phyloP scores from a whole-genome alignment of 129 eudicot genomes.

The Scalesia atractyloides region DNA sequence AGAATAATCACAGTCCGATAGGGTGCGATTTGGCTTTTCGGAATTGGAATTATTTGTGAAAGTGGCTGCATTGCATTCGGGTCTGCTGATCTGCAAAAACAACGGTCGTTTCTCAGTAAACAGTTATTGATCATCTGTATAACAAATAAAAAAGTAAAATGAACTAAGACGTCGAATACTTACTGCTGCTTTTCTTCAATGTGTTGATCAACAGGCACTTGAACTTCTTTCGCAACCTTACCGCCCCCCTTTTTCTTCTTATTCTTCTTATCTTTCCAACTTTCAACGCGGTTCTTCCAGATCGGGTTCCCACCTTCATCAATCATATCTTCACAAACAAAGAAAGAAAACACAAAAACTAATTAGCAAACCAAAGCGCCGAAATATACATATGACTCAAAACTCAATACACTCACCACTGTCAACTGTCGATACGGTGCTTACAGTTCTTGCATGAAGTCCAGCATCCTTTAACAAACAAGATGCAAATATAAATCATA shows the following conservation, averaged over 20 bases:
- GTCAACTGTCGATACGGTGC: slow-evolving; percentile 85
- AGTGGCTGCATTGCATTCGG: slow-evolving; percentile 62
- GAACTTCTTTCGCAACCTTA: slow-evolving; percentile 64
- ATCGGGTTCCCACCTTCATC: slow-evolving; percentile 87
- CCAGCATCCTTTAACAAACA: slow-evolving; percentile 65
- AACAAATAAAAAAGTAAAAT: neutral
- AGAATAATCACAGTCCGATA: slow-evolving; percentile 74
- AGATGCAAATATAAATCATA: slow-evolving; percentile 8
- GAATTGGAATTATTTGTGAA: slow-evolving; percentile 77
- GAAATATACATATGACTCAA: neutral
- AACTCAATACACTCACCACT: slow-evolving; percentile 65
- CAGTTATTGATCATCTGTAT: neutral
- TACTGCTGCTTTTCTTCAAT: slow-evolving; percentile 85
- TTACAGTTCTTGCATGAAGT: slow-evolving; percentile 80
- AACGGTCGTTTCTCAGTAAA: slow-evolving; percentile 4
- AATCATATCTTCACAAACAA: slow-evolving; percentile 46
- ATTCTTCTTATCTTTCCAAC: slow-evolving; percentile 95
- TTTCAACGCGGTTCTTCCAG: slow-evolving; percentile 94
- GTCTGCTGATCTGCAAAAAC: slow-evolving; percentile 61
- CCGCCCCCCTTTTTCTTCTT: slow-evolving; percentile 62
- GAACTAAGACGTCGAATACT: slow-evolving; percentile 16
- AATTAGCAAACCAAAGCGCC: slow-evolving; percentile 4
- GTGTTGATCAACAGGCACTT: slow-evolving; percentile 73
- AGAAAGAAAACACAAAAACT: slow-evolving; percentile 3
- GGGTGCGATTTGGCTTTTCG: slow-evolving; percentile 76